A percentile compares a stretch with the other conserved stretches of the same genome.
phyloP scores from a whole-genome alignment of 768 basidiomycete genomes.

The Boletus sensibilis region DNA sequence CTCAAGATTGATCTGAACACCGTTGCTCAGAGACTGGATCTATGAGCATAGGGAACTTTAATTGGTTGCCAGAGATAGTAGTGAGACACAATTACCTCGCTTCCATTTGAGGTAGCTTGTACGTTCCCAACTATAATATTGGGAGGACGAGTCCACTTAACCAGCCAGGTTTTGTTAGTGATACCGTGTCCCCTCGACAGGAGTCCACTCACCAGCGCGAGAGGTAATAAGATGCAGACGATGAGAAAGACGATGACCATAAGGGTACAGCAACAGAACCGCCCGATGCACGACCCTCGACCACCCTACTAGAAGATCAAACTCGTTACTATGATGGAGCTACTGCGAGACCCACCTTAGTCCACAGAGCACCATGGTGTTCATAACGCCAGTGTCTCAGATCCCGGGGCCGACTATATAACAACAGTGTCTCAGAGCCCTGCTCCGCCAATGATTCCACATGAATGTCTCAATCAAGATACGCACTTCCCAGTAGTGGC shows the following conservation, averaged over 20 bases:
- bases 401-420: constrained; percentile 26
- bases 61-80: constrained; percentile 8
- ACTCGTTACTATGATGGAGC: not conserved
- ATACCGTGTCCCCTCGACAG: not conserved
- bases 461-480: constrained; percentile 5
- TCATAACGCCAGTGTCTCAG: constrained; percentile 54
- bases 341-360: constrained; percentile 42
- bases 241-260: constrained; percentile 65
- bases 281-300: constrained; percentile 55
- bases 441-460: not conserved
- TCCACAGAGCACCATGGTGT: constrained; percentile 67
- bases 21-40: constrained; percentile 41
- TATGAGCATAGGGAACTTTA: constrained; percentile 23
- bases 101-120: constrained; percentile 37
- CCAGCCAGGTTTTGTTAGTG: constrained; percentile 2
- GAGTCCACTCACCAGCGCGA: constrained; percentile 56
- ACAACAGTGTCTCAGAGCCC: constrained; percentile 3
- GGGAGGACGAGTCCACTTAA: constrained; percentile 77
- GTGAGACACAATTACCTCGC: constrained; percentile 41
- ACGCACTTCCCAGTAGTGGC: constrained; percentile 32
- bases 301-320: constrained; percentile 46
- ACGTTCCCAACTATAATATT: constrained; percentile 57
- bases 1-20: constrained; percentile 56
- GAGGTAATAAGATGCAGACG: constrained; percentile 60
- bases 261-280: constrained; percentile 76